Conservation (phyloP, 2,329 filamentous ascomycete species). For the Verticillium nubilum region DNA sequence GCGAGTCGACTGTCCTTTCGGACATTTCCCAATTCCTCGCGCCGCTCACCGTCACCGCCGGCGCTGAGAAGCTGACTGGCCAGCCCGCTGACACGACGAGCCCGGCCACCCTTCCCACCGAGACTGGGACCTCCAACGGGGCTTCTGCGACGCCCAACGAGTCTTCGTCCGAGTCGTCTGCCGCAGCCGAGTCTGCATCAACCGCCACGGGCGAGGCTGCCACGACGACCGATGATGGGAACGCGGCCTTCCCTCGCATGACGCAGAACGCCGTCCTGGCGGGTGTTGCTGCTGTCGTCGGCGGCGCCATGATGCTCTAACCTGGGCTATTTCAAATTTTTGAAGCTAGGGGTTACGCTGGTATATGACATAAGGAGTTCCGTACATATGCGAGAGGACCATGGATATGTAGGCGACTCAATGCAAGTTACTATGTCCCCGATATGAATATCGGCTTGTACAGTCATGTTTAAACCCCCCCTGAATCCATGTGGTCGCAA, state of each 20-base stretch:
- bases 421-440: background rate
- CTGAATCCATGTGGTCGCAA: too few species aligned
- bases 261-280: slow-evolving; percentile 28
- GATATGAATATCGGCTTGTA: too few species aligned
- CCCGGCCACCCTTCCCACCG: slow-evolving; percentile 6
- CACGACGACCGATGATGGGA: slow-evolving; percentile 5
- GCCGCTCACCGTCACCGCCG: slow-evolving; percentile 31
- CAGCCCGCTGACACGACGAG: slow-evolving; percentile 8
- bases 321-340: background rate
- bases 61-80: slow-evolving; percentile 26
- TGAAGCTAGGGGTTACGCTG: too few species aligned
- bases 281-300: slow-evolving; percentile 27
- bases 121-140: background rate
- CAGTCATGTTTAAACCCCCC: too few species aligned
- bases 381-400: background rate
- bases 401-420: background rate
- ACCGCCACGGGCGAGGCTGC: background rate
- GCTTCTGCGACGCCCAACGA: slow-evolving; percentile 1
- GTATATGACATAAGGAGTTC: too few species aligned
- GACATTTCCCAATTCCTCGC: slow-evolving; percentile 15
- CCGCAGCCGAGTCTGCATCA: background rate
- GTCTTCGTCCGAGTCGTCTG: slow-evolving; percentile 4
- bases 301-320: slow-evolving; percentile 27
- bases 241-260: slow-evolving; percentile 23
- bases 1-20: slow-evolving; percentile 4